Evolutionary conservation across 1,284 basidiomycete species (phyloP), one percentile per base, ranked within the genome.

Genomic region (Tilletiaria anomala): DNA sequence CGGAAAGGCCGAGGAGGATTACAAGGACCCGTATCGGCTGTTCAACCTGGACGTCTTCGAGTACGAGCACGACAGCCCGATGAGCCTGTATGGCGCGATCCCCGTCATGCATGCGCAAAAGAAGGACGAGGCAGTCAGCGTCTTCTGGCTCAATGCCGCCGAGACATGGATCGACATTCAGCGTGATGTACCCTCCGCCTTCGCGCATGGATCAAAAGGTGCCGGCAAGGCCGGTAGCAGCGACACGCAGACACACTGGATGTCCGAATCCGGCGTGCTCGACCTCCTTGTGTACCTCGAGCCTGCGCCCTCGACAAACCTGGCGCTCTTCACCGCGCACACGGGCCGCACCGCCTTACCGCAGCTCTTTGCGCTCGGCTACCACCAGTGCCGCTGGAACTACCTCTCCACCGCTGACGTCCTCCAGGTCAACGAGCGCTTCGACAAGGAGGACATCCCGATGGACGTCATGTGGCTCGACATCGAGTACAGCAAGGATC

Each of bases 371-470:
- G 78, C 86, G 20, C 75, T 94, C 39, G 91, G 80, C 0, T 91
- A 97, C 66, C 91, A 99, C 69, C 91, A 97, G 67, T 96, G 88
- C 68, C 75, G 93, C 35, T 97, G 93, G 93, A 97, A 97, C 70
- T 99, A 99, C 63, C 75, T 93, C 52, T 84, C 79, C 64, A 81
- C 85, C 37, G 78, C 82, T 10, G 93, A 97, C 65, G 75, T 97
- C 4, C 75, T 87, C 15, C 74, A 76, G n/a, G 87, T 96, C 5
- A 82, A 88, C 69, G 75, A 73, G 58, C 73, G 79, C 40, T 94
- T 97, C 61, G 89, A 96, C 51, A 82, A 86, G 53, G 82, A 81
- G 26, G 84, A 93, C 58, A 87, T 96, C 42, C 91, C 93, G 0
- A 78, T 96, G 26, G 93, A 96, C 61, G 88, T 93, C 5, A 82